phyloP scores from a whole-genome alignment of 2,329 filamentous ascomycete species.

The Lizonia empirigonia region DNA sequence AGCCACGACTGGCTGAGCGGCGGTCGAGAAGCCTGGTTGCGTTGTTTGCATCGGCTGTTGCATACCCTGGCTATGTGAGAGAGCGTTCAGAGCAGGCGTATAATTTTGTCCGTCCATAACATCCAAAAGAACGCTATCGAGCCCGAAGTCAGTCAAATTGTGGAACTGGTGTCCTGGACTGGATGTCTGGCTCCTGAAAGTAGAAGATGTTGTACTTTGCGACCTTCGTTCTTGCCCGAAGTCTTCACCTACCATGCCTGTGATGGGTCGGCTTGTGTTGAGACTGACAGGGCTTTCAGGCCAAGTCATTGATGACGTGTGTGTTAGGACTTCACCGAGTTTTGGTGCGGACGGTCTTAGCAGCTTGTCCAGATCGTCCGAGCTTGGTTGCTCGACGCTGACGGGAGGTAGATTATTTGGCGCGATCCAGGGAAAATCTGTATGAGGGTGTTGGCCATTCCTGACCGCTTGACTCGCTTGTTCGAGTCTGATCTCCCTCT shows the following conservation, averaged over 20 bases:
- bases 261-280: not conserved
- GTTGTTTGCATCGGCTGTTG: not conserved
- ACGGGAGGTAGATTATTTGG: not conserved
- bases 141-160: slow-evolving; percentile 28
- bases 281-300: slow-evolving; percentile 21
- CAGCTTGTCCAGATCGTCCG: slow-evolving; percentile 36
- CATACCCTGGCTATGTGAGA: not conserved
- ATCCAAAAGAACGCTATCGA: slow-evolving; percentile 38
- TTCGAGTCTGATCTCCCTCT: slow-evolving; percentile 55
- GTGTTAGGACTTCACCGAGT: slow-evolving; percentile 33
- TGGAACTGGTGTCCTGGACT: slow-evolving; percentile 28
- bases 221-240: not conserved
- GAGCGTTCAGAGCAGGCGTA: not conserved
- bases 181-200: not conserved
- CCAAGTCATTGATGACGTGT: slow-evolving; percentile 32
- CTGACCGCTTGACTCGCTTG: slow-evolving; percentile 37
- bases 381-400: slow-evolving; percentile 27
- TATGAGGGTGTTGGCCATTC: slow-evolving; percentile 21
- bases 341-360: slow-evolving; percentile 35
- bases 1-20: slow-evolving; percentile 8
- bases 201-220: not conserved
- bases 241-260: not conserved
- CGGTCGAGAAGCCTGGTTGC: slow-evolving; percentile 1
- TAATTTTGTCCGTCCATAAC: slow-evolving; percentile 30
- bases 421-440: slow-evolving; percentile 10